Evolutionary conservation across 805 yeast species (phyloP).

Genomic region (Metschnikowia corniflorae): DNA sequence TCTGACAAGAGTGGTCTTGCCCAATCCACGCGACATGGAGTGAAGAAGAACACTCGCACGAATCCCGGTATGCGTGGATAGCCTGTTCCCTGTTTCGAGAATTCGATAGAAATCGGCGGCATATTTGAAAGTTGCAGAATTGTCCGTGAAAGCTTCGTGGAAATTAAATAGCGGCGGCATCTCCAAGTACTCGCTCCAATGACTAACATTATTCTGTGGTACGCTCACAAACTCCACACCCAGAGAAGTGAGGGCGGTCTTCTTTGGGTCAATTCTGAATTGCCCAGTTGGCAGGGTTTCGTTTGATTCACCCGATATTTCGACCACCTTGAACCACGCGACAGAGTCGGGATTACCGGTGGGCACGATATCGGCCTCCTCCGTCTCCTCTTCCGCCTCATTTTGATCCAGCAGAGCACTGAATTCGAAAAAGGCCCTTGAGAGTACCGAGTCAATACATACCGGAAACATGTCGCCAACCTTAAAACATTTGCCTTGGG

Average conservation of each 20-base stretch:
- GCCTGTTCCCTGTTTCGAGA: slow-evolving; percentile 46
- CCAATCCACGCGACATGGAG: slow-evolving; percentile 72
- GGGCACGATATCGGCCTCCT: slow-evolving; percentile 41
- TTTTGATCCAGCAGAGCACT: slow-evolving; percentile 13
- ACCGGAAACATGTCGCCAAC: slow-evolving; percentile 74
- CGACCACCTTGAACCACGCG: slow-evolving; percentile 81
- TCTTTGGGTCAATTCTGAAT: slow-evolving; percentile 60
- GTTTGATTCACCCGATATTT: slow-evolving; percentile 35
- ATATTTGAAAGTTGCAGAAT: slow-evolving; percentile 44
- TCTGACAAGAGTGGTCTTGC: slow-evolving; percentile 65
- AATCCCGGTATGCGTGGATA: slow-evolving; percentile 35
- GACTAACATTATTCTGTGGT: slow-evolving; percentile 32
- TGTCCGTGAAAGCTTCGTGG: slow-evolving; percentile 16
- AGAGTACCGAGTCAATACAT: slow-evolving; percentile 64
- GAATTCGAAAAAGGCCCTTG: slow-evolving; percentile 47
- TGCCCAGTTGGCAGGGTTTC: slow-evolving; percentile 4
- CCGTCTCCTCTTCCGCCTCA: slow-evolving; percentile 12
- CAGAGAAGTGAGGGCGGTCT: slow-evolving; percentile 66
- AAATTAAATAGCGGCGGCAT: slow-evolving; percentile 42
- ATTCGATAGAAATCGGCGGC: slow-evolving; percentile 48
- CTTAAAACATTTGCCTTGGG: slow-evolving; percentile 52
- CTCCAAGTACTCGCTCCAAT: slow-evolving; percentile 48
- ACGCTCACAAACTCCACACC: slow-evolving; percentile 48
- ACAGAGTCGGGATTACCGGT: slow-evolving; percentile 63
- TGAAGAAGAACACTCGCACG: slow-evolving; percentile 62